A percentile compares a stretch with the other conserved stretches of the same genome.
Evolutionary conservation across 805 yeast genomes (phyloP).

Genomic region (Torulaspora franciscae): DNA sequence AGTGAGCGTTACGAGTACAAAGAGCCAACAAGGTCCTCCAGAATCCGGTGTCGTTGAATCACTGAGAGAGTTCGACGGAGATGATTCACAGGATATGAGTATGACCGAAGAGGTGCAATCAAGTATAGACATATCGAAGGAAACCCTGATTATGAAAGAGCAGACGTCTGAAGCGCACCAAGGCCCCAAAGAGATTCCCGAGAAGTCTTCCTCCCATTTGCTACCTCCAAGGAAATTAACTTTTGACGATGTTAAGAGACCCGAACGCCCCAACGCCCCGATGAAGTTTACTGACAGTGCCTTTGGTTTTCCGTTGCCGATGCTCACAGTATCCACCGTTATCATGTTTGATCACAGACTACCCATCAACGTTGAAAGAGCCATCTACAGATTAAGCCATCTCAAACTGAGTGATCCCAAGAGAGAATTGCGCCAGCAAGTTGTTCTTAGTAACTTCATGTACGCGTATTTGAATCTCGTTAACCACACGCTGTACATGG

Average conservation of each 20-base stretch:
- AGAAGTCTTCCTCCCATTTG: neutral
- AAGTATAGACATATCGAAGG: conserved; percentile 15
- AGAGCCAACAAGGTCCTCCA: conserved; percentile 1
- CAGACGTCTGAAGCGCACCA: conserved; percentile 3
- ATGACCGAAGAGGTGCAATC: conserved; percentile 2
- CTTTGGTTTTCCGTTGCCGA: conserved; percentile 83
- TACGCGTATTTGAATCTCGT: conserved; percentile 92
- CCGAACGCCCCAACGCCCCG: conserved; percentile 49
- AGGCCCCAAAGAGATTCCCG: neutral
- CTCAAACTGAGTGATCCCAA: conserved; percentile 91
- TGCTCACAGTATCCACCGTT: conserved; percentile 68
- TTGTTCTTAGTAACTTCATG: conserved; percentile 91
- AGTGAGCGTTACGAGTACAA: conserved; percentile 17
- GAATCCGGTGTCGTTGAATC: conserved; percentile 19
- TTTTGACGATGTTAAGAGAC: conserved; percentile 35
- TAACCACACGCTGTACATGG: conserved; percentile 80
- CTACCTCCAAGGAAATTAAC: conserved; percentile 36
- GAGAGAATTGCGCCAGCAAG: conserved; percentile 88
- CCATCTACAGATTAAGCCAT: conserved; percentile 88
- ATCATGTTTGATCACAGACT: conserved; percentile 80
- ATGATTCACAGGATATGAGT: conserved; percentile 23
- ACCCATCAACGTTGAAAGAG: conserved; percentile 94
- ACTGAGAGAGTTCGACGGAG: conserved; percentile 21
- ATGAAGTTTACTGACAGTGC: conserved; percentile 69
- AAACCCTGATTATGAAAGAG: conserved; percentile 2